These are phyloP conservation scores for Pythium apleroticum DNA, from an alignment of 352 stramenopile species.

Conservation along the genomic window DNA sequence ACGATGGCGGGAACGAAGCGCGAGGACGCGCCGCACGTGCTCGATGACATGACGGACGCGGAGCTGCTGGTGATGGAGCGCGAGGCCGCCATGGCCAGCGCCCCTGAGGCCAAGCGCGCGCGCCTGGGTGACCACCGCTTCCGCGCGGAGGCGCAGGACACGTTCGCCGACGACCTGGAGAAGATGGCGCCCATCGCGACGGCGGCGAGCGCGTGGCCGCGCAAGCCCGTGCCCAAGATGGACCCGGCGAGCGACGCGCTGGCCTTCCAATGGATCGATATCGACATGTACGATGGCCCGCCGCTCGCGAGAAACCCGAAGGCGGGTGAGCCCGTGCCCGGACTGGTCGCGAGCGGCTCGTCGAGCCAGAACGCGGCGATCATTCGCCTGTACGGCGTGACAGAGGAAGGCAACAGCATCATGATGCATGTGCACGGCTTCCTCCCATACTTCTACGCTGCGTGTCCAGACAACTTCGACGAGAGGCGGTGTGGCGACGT, in stretches of 20 bases:
- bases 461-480: conserved; percentile 73
- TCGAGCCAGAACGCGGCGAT: conserved; percentile 90
- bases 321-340: conserved; percentile 51
- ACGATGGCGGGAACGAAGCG: conserved; percentile 29
- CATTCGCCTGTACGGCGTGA: conserved; percentile 97
- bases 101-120: conserved; percentile 18
- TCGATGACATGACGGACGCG: conserved; percentile 20
- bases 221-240: conserved; percentile 38
- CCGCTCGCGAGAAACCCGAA: conserved; percentile 90
- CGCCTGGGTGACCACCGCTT: conserved; percentile 27
- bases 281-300: conserved; percentile 96
- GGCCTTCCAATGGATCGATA: conserved; percentile 97
- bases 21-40: conserved; percentile 14
- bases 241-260: conserved; percentile 42
- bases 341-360: conserved; percentile 86
- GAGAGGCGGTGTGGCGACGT: conserved; percentile 69
- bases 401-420: conserved; percentile 93
- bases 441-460: conserved; percentile 97
- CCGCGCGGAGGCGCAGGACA: conserved; percentile 24
- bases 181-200: conserved; percentile 62
- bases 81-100: conserved; percentile 2
- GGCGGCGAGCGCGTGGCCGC: conserved; percentile 64
- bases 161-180: conserved; percentile 59
- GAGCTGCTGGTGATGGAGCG: conserved; percentile 27
- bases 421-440: conserved; percentile 98